These are phyloP conservation scores for Tolypocladium album DNA, from an alignment of 2,329 filamentous ascomycete genomes.

Conservation along the genomic window DNA sequence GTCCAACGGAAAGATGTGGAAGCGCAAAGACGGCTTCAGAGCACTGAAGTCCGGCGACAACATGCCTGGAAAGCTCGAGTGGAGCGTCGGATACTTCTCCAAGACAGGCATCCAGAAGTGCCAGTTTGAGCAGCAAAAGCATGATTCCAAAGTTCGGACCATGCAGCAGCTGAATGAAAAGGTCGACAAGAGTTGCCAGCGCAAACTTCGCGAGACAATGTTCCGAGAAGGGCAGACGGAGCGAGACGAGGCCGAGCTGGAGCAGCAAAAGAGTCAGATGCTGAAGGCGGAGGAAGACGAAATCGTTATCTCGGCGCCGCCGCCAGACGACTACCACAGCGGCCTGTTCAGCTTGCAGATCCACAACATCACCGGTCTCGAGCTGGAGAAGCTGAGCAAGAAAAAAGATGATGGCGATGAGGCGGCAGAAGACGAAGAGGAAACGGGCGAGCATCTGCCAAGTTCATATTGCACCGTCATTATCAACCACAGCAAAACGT, in stretches of 20 bases:
- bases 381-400: slow-evolving; percentile 50
- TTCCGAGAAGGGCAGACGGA: slow-evolving; percentile 30
- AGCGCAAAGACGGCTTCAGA: slow-evolving; percentile 54
- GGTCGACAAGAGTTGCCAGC: slow-evolving; percentile 40
- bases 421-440: slow-evolving; percentile 43
- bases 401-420: slow-evolving; percentile 32
- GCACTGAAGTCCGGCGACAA: slow-evolving; percentile 53
- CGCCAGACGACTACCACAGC: slow-evolving; percentile 48
- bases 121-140: slow-evolving; percentile 51
- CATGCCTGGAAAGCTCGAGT: slow-evolving; percentile 59
- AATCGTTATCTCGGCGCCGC: slow-evolving; percentile 58
- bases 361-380: slow-evolving; percentile 61
- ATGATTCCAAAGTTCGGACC: slow-evolving; percentile 44
- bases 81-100: slow-evolving; percentile 62
- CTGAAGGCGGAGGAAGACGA: slow-evolving; percentile 48
- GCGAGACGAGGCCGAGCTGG: slow-evolving; percentile 49
- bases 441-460: slow-evolving; percentile 53
- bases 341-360: slow-evolving; percentile 62
- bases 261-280: slow-evolving; percentile 59
- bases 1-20: slow-evolving; percentile 50
- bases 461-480: slow-evolving; percentile 65
- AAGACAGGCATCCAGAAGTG: slow-evolving; percentile 53
- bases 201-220: slow-evolving; percentile 54
- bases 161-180: slow-evolving; percentile 48
- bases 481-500: slow-evolving; percentile 59